A percentile compares a stretch with the other conserved stretches of the same genome.
These are phyloP conservation scores for Hansenula sp. DNA, from an alignment of 1,139 yeast genomes.

Conservation along the genomic window DNA sequence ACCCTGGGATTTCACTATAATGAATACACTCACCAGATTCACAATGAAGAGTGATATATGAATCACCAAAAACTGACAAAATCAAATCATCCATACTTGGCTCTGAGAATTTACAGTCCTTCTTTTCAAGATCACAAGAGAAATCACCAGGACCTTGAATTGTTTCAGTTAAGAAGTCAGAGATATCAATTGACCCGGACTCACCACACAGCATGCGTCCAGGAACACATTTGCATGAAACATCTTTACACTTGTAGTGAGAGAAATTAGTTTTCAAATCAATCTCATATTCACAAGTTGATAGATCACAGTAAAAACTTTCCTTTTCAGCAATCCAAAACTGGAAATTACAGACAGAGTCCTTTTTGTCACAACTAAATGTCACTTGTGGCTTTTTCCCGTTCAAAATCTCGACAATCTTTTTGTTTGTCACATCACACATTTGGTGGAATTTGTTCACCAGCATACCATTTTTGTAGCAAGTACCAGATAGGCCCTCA, in stretches of 20 bases:
- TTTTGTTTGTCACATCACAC: slow-evolving; percentile 91
- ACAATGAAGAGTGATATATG: slow-evolving; percentile 76
- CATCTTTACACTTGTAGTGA: slow-evolving; percentile 71
- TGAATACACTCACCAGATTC: slow-evolving; percentile 88
- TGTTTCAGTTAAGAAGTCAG: slow-evolving; percentile 87
- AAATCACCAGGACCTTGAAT: slow-evolving; percentile 93
- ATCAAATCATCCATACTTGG: slow-evolving; percentile 96
- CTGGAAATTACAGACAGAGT: slow-evolving; percentile 76
- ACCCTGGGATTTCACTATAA: slow-evolving; percentile 90
- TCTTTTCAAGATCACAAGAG: slow-evolving; percentile 60
- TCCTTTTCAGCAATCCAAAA: slow-evolving; percentile 93
- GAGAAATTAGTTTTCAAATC: slow-evolving; percentile 64
- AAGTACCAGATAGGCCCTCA: slow-evolving; percentile 79
- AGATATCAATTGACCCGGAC: slow-evolving; percentile 88
- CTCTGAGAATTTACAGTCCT: slow-evolving; percentile 76
- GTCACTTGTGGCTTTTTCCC: slow-evolving; percentile 91
- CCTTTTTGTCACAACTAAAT: slow-evolving; percentile 74
- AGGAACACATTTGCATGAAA: slow-evolving; percentile 83
- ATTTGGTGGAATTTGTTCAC: slow-evolving; percentile 81
- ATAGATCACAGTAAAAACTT: slow-evolving; percentile 83
- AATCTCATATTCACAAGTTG: slow-evolving; percentile 63
- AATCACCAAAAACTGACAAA: slow-evolving; percentile 88
- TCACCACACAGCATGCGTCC: slow-evolving; percentile 93
- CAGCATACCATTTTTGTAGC: slow-evolving; percentile 83
- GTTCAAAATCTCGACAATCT: slow-evolving; percentile 71